Evolutionary conservation across 2,329 filamentous ascomycete genomes (phyloP), one percentile per base, ranked within the genome.

Genomic region (Trichoderma arundinaceum): DNA sequence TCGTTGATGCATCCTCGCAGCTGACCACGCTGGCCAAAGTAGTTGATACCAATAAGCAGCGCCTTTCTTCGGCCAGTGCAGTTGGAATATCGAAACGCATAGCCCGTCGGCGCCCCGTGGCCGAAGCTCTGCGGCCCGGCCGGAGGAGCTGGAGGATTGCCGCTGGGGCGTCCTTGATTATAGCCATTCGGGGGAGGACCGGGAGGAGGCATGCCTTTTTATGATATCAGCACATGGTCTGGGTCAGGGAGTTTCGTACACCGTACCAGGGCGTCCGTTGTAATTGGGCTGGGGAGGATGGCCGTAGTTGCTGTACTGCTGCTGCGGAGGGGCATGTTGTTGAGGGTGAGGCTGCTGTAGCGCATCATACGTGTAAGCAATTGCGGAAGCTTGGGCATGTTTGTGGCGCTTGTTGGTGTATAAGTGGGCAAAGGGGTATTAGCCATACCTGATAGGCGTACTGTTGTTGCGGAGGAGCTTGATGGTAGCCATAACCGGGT

Each of bases 1-100:
- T 98, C 94, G 75, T 98, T 97, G 82, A 97, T 97, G 75, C 94
- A 98, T 52, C 94, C 94, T 66, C 93, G 85, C 54, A 97, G 83
- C 82, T 97, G 92, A 33, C 94, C 94, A 66, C 92, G 88, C 79
- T 97, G 94, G 59, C 91, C 89, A 75, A 97, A 97, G 80, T 98
- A 97, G 80, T 97, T 97, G 82, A 97, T 97, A 64, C 94, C 94
- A 71, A 97, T 94, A 68, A 98, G 79, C 35, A 97, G 81, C 4
- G 94, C 94, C 81, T 97, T 97, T 75, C 94, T 84, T 72, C 89
- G 88, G 52, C 94, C 94, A 5, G 91, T 96, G 77, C 94, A 98
- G 70, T 90, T 90, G 53, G 93, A 97, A 78, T 97, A 97, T 77
- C 94, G 91, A 78, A 94, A 98, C 51, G 84, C 87, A 77, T 97